These are phyloP conservation scores for Dimargaris xerosporica DNA, from an alignment of 192 early-diverging fungal species.

Conservation along the genomic window DNA sequence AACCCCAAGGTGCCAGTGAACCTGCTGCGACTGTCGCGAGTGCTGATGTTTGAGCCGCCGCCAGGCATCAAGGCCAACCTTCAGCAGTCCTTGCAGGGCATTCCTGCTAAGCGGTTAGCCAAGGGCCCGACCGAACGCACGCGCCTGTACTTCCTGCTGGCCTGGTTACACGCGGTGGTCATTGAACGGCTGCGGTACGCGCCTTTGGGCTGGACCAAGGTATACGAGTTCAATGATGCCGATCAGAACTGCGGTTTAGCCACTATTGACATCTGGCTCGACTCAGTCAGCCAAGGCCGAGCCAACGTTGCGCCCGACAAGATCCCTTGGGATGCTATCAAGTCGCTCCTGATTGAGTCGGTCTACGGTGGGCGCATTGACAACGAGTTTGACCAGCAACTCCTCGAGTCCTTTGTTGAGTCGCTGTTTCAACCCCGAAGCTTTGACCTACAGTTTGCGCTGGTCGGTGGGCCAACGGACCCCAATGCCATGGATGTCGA, in stretches of 20 bases:
- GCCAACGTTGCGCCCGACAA: constrained; percentile 83
- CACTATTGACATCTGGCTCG: constrained; percentile 90
- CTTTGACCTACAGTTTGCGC: constrained; percentile 66
- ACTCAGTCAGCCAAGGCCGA: constrained; percentile 54
- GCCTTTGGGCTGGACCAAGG: constrained; percentile 94
- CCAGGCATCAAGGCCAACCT: constrained; percentile 92
- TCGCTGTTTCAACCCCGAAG: constrained; percentile 58
- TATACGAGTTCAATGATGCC: constrained; percentile 97
- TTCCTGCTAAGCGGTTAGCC: constrained; percentile 32
- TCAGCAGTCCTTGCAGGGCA: constrained; percentile 57
- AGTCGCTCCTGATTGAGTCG: constrained; percentile 65
- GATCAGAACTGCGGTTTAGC: constrained; percentile 83
- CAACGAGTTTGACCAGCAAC: constrained; percentile 70
- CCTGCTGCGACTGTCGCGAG: constrained; percentile 72
- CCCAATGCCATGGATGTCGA: too few relatives aligned
- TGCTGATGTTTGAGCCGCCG: constrained; percentile 91
- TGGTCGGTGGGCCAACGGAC: constrained; percentile 26
- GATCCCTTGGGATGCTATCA: constrained; percentile 94
- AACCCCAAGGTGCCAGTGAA: constrained; percentile 92
- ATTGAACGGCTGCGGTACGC: constrained; percentile 93
- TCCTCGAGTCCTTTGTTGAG: constrained; percentile 77
- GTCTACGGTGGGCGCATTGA: constrained; percentile 98
- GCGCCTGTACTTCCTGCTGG: constrained; percentile 84
- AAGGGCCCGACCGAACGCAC: constrained; percentile 73
- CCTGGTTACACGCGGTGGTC: constrained; percentile 92